Evolutionary conservation across 2,329 filamentous ascomycete species (phyloP).

Genomic region (Chrysosporium keratinophilum): DNA sequence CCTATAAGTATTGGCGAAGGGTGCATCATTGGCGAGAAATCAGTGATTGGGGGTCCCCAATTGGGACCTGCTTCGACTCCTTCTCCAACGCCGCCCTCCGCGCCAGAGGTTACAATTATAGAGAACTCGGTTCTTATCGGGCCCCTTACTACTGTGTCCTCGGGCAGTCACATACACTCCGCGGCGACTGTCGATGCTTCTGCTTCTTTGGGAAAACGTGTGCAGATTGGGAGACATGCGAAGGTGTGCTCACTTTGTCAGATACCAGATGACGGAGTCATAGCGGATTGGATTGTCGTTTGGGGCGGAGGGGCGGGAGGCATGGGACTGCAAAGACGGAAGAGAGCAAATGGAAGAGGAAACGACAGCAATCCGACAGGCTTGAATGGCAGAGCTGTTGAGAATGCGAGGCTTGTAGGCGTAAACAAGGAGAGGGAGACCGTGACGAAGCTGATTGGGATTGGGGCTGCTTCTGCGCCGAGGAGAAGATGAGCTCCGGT

Average conservation of each 20-base stretch:
- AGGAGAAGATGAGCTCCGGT: slow-evolving; percentile 4
- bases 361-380: slow-evolving; percentile 13
- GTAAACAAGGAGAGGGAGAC: slow-evolving; percentile 60
- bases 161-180: slow-evolving; percentile 33
- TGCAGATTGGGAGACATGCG: slow-evolving; percentile 46
- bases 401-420: slow-evolving; percentile 53
- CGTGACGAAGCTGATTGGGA: slow-evolving; percentile 51
- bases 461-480: background rate
- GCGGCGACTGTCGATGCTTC: slow-evolving; percentile 38
- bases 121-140: slow-evolving; percentile 33
- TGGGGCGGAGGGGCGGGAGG: slow-evolving; percentile 49
- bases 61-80: background rate
- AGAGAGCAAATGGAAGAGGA: slow-evolving; percentile 29
- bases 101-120: slow-evolving; percentile 24
- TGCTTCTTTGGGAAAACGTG: slow-evolving; percentile 28
- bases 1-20: slow-evolving; percentile 71
- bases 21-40: slow-evolving; percentile 67
- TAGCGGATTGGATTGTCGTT: slow-evolving; percentile 60
- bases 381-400: slow-evolving; percentile 37
- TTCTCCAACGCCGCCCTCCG: slow-evolving; percentile 8
- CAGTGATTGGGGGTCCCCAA: slow-evolving; percentile 38
- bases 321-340: slow-evolving; percentile 26
- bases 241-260: slow-evolving; percentile 57
- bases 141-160: slow-evolving; percentile 28
- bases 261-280: slow-evolving; percentile 46